A percentile compares a stretch with the other conserved stretches of the same genome.
These are phyloP conservation scores for Saccharomyces eubayanus DNA, from an alignment of 805 yeast species.

Conservation along the genomic window DNA sequence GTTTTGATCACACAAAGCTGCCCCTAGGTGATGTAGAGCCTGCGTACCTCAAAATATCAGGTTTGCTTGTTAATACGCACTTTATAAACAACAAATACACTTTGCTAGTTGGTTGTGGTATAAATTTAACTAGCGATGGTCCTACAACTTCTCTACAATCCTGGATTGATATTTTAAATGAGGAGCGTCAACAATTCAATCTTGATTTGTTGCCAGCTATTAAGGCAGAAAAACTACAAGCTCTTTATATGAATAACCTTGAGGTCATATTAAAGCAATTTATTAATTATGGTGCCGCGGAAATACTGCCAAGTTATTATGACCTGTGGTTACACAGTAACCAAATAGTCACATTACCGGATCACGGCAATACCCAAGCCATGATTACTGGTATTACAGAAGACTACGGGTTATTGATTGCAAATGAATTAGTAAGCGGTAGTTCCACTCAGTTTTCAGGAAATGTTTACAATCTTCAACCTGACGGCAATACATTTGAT, in stretches of 20 bases:
- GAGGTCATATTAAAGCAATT: conserved; percentile 56
- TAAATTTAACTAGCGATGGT: conserved; percentile 73
- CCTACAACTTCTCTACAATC: conserved; percentile 86
- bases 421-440: conserved; percentile 48
- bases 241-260: conserved; percentile 57
- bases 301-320: conserved; percentile 66
- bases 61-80: conserved; percentile 76
- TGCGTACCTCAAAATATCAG: conserved; percentile 69
- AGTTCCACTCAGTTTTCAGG: conserved; percentile 42
- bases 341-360: conserved; percentile 64
- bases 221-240: conserved; percentile 38
- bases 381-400: conserved; percentile 70
- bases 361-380: conserved; percentile 46
- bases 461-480: conserved; percentile 63
- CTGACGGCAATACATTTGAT: conserved; percentile 96
- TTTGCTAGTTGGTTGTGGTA: conserved; percentile 78
- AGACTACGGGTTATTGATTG: conserved; percentile 78
- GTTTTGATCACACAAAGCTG: conserved; percentile 27
- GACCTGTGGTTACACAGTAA: conserved; percentile 76
- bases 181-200: conserved; percentile 38
- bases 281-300: conserved; percentile 53
- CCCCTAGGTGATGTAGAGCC: conserved; percentile 49
- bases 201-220: conserved; percentile 39
- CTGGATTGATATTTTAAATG: conserved; percentile 56
- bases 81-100: conserved; percentile 51